A percentile compares a stretch with the other conserved stretches of the same genome.
Conservation (phyloP, 148 eudicot genomes). For the Rhododendron ferrugineum region DNA sequence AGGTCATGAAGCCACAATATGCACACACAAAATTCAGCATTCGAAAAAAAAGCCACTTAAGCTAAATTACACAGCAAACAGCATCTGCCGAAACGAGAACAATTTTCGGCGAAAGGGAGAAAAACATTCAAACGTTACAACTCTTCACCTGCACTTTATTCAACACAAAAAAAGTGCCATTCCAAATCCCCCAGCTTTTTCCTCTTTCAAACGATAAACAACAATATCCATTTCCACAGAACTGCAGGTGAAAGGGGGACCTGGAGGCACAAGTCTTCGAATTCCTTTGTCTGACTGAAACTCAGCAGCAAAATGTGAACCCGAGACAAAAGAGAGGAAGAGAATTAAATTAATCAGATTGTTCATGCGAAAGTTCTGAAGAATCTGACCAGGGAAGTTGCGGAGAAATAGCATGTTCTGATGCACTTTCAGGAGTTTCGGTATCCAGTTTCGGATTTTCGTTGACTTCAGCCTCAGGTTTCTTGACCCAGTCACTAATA, state of each 20-base stretch:
- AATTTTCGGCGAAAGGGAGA: background rate
- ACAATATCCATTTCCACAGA: background rate
- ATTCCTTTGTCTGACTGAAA: background rate
- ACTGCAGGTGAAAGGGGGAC: slow-evolving; percentile 12
- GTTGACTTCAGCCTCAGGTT: slow-evolving; percentile 13
- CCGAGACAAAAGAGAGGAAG: background rate
- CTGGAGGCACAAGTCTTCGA: slow-evolving; percentile 6
- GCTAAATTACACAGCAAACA: background rate
- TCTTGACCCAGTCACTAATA: slow-evolving; percentile 9
- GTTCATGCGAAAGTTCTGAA: slow-evolving; percentile 13
- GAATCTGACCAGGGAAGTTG: slow-evolving; percentile 10
- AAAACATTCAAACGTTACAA: background rate
- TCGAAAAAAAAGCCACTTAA: background rate
- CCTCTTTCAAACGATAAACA: background rate
- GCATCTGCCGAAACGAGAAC: background rate
- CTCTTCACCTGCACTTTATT: slow-evolving; percentile 18
- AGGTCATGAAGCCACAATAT: background rate
- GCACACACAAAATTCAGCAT: background rate
- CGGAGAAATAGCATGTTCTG: slow-evolving; percentile 16
- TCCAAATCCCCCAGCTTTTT: background rate
- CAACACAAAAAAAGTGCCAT: slow-evolving; percentile 6
- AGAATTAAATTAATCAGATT: slow-evolving; percentile 17
- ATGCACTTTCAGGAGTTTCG: slow-evolving; percentile 11
- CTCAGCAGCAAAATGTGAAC: background rate
- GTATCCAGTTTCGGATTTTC: slow-evolving; percentile 5